A percentile compares a stretch with the other conserved stretches of the same genome.
These are phyloP conservation scores for Podospora australis DNA, from an alignment of 495 filamentous ascomycete genomes.

Conservation along the genomic window DNA sequence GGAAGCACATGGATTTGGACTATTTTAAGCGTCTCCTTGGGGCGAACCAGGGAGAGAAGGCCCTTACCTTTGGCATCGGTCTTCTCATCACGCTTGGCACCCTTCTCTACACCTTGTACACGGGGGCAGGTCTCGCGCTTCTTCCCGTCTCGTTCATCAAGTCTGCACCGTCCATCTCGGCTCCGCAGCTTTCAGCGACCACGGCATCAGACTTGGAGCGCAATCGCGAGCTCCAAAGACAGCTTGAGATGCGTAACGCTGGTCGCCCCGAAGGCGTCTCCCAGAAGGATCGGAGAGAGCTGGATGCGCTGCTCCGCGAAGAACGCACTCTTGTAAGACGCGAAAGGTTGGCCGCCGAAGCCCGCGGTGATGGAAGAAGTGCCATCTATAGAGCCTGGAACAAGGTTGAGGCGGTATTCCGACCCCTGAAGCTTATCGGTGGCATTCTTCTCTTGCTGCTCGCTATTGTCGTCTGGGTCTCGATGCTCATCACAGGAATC, in stretches of 20 bases:
- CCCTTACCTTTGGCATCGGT: constrained; percentile 80
- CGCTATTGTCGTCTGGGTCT: constrained; percentile 69
- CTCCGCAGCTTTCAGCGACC: constrained; percentile 64
- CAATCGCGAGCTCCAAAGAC: constrained; percentile 85
- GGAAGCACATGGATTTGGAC: constrained; percentile 66
- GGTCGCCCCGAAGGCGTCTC: constrained; percentile 69
- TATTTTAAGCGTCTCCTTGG: constrained; percentile 81
- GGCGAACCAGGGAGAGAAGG: constrained; percentile 87
- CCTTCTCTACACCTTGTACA: constrained; percentile 79
- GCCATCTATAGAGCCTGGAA: constrained; percentile 65
- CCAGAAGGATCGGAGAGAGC: constrained; percentile 77
- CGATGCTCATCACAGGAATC: constrained; percentile 91
- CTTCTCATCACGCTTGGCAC: constrained; percentile 80
- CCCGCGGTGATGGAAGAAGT: constrained; percentile 62
- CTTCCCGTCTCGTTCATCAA: constrained; percentile 88
- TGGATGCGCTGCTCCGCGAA: constrained; percentile 80
- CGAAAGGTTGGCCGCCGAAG: constrained; percentile 77
- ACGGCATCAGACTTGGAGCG: constrained; percentile 71
- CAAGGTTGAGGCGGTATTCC: constrained; percentile 67
- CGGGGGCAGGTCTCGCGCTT: constrained; percentile 79
- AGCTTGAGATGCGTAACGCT: constrained; percentile 78
- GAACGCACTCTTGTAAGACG: constrained; percentile 88
- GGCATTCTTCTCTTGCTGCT: constrained; percentile 70
- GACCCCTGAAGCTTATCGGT: constrained; percentile 79
- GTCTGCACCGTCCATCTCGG: constrained; percentile 74